Evolutionary conservation across 768 basidiomycete genomes (phyloP).

Genomic region (Wakefieldia striispora): DNA sequence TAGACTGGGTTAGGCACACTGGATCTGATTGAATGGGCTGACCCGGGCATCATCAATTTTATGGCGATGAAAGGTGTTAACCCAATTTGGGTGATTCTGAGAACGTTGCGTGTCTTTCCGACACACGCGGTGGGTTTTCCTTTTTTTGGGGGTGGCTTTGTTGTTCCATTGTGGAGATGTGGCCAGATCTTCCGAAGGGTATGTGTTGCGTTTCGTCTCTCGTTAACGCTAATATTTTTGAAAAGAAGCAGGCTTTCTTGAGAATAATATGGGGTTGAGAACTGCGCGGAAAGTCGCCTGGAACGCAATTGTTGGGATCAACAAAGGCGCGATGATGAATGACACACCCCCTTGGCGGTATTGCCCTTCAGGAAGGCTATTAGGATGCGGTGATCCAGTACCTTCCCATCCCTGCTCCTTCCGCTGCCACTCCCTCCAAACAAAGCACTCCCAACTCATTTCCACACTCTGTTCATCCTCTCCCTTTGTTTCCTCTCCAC

Average conservation of each 20-base stretch:
- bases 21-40: too few relatives aligned
- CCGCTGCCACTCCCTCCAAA: background rate
- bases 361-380: constrained; percentile 14
- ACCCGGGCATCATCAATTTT: too few relatives aligned
- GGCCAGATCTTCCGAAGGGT: background rate
- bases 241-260: background rate
- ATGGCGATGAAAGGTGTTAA: too few relatives aligned
- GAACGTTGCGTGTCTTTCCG: background rate
- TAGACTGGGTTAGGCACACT: too few relatives aligned
- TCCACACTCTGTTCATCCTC: constrained; percentile 1
- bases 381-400: constrained; percentile 9
- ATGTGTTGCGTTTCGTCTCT: background rate
- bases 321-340: constrained; percentile 5
- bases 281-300: background rate
- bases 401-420: constrained; percentile 3
- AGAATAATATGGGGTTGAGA: background rate
- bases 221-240: background rate
- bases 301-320: constrained; percentile 11
- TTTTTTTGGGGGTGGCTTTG: constrained; percentile 12
- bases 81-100: too few relatives aligned
- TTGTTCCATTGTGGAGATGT: constrained; percentile 10
- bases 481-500: constrained; percentile 26
- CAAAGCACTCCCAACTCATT: constrained; percentile 6
- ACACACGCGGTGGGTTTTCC: background rate
- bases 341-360: constrained; percentile 2